Evolutionary conservation across 2,329 filamentous ascomycete species (phyloP), one percentile per base, ranked within the genome.

Genomic region (Colletotrichum costaricense): DNA sequence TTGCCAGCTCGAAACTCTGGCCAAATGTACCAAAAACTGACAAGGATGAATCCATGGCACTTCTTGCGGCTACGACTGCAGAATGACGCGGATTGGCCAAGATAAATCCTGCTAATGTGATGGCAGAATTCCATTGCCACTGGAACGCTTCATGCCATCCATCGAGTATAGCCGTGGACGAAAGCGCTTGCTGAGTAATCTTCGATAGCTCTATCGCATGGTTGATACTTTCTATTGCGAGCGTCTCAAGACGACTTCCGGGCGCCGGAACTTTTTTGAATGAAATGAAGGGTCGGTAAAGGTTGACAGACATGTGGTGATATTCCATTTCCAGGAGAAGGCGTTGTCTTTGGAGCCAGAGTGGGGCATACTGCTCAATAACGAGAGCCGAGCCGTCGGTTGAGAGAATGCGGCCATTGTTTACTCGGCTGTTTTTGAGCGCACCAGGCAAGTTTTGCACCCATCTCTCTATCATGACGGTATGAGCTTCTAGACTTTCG

Each of bases 281-380:
- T 14, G 78, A 78, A 59, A 86, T 83, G 38, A 85, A 84, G 0
- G 82, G 81, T 9, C 84, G 80, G 64, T 81, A 83, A 2, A 86
- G 77, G 68, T 81, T 82, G 16, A 82, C 79, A 38, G 70, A 78
- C 2, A 85, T 75, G 33, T 81, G 81, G 69, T 86, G 85, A 63
- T 86, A 87, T 26, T 82, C 77, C 0, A 86, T 75, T 70, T 87
- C 85, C 1, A 87, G 78, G 5, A 84, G 76, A 0, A 87, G 75
- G 2, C 85, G 84, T 38, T 81, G 79, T 12, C 78, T 81, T 72
- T 86, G 84, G 3, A 86, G 76, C 85, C 85, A 86, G 2, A 80
- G 70, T 3, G 85, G 84, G 1, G 80, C 79, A 46, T 82, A 82
- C 38, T 74, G 75, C 19, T 76, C 76, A 19, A 81, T 75, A 26